Base-by-base conservation (phyloP, 495 filamentous ascomycete species). In the Talaromyces borbonicus region DNA sequence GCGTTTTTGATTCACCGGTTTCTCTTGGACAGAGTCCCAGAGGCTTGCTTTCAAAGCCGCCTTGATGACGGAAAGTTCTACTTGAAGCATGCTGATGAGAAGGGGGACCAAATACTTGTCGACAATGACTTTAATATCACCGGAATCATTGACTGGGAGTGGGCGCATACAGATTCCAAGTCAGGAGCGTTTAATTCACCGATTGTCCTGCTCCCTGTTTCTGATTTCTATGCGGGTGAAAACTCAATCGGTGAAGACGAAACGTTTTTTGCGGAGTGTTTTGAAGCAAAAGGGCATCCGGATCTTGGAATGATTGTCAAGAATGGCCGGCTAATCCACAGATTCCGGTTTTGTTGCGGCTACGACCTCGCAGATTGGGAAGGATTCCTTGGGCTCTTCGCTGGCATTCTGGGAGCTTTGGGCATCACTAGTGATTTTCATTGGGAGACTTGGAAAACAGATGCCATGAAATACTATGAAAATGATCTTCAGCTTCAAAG, bases 61-160 rank as follows among this genome's bases (percentile, higher is more conserved):
- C 46, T 52, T 24, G 53, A 62, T 18, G 58, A 60, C 22, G 56
- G 43, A 11, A 52, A 48, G 27, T 72, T 67, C 49, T 74, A 64
- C 43, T 54, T 74, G 5, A 63, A 61, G 41, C 62, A 73, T 49
- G 49, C 52, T 22, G 67, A 71, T 52, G 62, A 72, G 40, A 71
- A 69, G 47, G 68, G 67, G 1, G 66, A 69, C 41, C 67, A 69
- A 37, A 57, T 73, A 26, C 54, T 77, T 2, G 54, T 73, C 19
- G 62, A 74, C 43, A 53, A 64, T 12, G 51, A 63, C 0, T 68
- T 51, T 37, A 62, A 69, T 31, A 71, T 74, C 41, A 67, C 63
- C 1, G 62, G 63, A 12, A 64, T 72, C 27, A 60, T 70, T 36
- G 63, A 74, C 50, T 73, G 63, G 67, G 60, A 73, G 48, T 69